Evolutionary conservation across 805 yeast genomes (phyloP), one percentile per base, ranked within the genome.

Genomic region (Candida endomychidarum): DNA sequence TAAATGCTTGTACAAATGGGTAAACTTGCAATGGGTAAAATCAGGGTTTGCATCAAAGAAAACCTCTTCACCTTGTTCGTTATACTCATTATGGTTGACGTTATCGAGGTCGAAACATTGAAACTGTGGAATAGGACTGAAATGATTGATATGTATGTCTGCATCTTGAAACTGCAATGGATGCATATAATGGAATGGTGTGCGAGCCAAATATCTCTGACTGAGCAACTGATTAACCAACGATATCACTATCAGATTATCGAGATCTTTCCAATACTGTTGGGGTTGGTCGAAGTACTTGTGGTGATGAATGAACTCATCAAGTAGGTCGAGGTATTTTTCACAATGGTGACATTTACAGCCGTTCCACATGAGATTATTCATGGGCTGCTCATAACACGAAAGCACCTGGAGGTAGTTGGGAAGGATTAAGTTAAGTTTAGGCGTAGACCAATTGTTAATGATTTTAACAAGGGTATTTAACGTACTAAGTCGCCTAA

Each of bases 311-410:
- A 84, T 57, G 48, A 72, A 83, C 11, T 74, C 67, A 49, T 85
- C 95, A 36, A 80, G 66, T 8, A 74, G 47, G 0, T 73, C 72
- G 17, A 84, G 57, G 28, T 63, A 65, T 38, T 62, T 63, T 10
- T 62, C 61, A 51, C 95, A 85, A 47, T 70, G 75, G 1, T 48
- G 45, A 54, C 95, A 85, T 26, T 70, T 72, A 56, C 91, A 84
- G 0, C 91, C 91, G 53, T 83, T 84, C 90, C 91, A 85, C 17
- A 85, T 57, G 37, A 85, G 47, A 46, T 81, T 84, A 33, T 86
- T 83, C 54, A 80, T 78, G 5, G 81, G 56, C 41, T 81, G 81
- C 48, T 85, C 95, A 54, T 83, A 85, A 45, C 86, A 77, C 0
- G 87, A 67, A 15, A 81, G 61, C 0, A 80, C 63, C 41, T 80